Evolutionary conservation across 768 basidiomycete species (phyloP), one percentile per base, ranked within the genome.

Genomic region (Lyophyllum shimeji): DNA sequence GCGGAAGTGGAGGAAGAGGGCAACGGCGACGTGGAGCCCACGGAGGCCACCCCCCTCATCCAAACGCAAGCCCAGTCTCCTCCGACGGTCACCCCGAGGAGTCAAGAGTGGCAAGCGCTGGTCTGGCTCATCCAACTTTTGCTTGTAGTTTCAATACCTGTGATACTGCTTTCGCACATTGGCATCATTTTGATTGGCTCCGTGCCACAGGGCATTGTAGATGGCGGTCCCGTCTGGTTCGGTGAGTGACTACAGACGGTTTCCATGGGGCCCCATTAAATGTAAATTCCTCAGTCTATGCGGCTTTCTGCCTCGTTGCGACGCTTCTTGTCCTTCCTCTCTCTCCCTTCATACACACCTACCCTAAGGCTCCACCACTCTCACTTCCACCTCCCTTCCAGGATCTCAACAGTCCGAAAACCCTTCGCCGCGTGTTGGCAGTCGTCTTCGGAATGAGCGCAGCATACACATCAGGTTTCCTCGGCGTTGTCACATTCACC

Each of bases 101-200:
- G 24, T 34, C n/a, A 50, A 51, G 31, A 63, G 63, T 27, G 67
- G 69, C 52, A 61, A 55, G 20, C 61, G 70, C 31, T 71, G 70
- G 29, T 75, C 69, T 90, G 89, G 87, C 78, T 85, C 40, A 57
- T 79, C 39, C 85, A 89, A 64, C 63, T 86, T 39, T 46, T 87
- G 3, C 56, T 86, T 5, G 72, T 79, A 0, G 75, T 88, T 2
- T 81, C 83, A 3, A 46, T 82, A 0, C 82, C 84, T 0, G 73
- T 81, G 1, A 73, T 85, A 12, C 63, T 89, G 39, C 55, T 84
- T 11, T 73, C 73, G 46, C 82, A 90, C 61, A 70, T 85, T 25
- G 67, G 70, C 0, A 60, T 83, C 23, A 58, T 85, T 29, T 18
- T 83, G 15, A 44, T 88, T 3, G 72, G 68, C 21, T 74, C 81